phyloP scores from a whole-genome alignment of 257 asterid genomes.

The Verbena officinalis region DNA sequence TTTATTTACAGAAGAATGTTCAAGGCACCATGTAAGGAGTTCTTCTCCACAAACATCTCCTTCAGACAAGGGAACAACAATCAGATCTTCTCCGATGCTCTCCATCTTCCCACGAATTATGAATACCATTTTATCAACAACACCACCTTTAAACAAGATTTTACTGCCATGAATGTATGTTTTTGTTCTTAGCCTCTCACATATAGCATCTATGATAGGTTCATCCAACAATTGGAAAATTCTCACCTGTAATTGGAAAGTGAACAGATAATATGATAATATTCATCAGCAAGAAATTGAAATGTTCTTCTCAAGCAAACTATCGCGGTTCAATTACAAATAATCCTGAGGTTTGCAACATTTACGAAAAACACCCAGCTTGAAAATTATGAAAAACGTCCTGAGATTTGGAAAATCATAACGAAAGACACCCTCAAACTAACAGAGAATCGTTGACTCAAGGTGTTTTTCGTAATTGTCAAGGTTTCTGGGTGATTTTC shows the following conservation, averaged over 20 bases:
- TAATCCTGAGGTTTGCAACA: too few species aligned
- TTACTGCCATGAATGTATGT: conserved; percentile 77
- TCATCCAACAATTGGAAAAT: conserved; percentile 80
- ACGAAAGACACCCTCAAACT: too few species aligned
- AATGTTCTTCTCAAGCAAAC: too few species aligned
- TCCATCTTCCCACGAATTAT: conserved; percentile 82
- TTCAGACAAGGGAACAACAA: conserved; percentile 55
- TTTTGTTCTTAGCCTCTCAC: conserved; percentile 77
- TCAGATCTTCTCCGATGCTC: conserved; percentile 73
- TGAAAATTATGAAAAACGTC: too few species aligned
- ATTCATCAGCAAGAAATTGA: too few species aligned
- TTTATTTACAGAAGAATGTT: conserved; percentile 78
- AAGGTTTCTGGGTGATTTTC: too few species aligned
- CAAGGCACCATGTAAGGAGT: conserved; percentile 95
- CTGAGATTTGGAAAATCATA: too few species aligned
- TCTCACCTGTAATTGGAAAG: conserved; percentile 58
- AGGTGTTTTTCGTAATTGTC: too few species aligned
- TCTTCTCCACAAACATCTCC: conserved; percentile 95
- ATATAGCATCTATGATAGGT: conserved; percentile 82
- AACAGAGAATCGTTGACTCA: too few species aligned
- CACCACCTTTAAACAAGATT: conserved; percentile 63
- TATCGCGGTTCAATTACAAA: too few species aligned
- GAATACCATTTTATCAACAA: conserved; percentile 85
- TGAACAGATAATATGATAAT: neutral
- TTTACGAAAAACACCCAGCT: too few species aligned